Base-by-base conservation (phyloP, 1,284 basidiomycete species). In the Sporisorium exsertum region DNA sequence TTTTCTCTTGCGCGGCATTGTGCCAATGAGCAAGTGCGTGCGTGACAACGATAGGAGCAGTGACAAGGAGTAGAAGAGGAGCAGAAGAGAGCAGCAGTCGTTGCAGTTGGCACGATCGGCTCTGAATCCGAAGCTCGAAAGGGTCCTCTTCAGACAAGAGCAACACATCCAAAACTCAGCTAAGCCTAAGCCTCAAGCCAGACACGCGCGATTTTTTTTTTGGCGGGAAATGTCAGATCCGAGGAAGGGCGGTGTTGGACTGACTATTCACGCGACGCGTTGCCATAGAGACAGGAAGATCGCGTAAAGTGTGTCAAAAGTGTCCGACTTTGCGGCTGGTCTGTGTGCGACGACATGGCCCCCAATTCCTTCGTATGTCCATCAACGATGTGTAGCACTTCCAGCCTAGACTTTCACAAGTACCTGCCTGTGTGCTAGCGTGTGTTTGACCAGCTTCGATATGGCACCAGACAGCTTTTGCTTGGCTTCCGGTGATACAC, bases 1-100 rank as follows among this genome's bases (percentile, higher is more conserved):
- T 20, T 77, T 77, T 20, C 68, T 54, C 55, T 72, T 77, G 27
- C 73, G 73, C 18, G 73, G 65, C 73, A 77, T 77, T 26, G 1
- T 51, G 16, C 9, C 37, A 37, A 22, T 2, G 26, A 29, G n/a
- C 2, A 5, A 54, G 18, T 8, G 33, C 33, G 56, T 16, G 13
- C 10, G 53, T 5, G 22, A 47, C 15, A 15, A 13, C 24, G 26
- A 27, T 9, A 10, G 18, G 37, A 42, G n/a, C 29, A 40, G 15
- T 16, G 15, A 20, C 8, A 20, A 20, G 40, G 24, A 42, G n/a
- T 40, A 37, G 59, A 54, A 24, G 43, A 35, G 9, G 13, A 20
- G n/a, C n/a, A 32, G 20, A 4, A 46, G 20, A n/a, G 26, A 13
- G 5, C 42, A 22, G 0, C 26, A 10, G n/a, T 32, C 8, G 20